These are phyloP conservation scores for Hypericum androsaemum DNA, from an alignment of 345 rosid species.

Conservation along the genomic window DNA sequence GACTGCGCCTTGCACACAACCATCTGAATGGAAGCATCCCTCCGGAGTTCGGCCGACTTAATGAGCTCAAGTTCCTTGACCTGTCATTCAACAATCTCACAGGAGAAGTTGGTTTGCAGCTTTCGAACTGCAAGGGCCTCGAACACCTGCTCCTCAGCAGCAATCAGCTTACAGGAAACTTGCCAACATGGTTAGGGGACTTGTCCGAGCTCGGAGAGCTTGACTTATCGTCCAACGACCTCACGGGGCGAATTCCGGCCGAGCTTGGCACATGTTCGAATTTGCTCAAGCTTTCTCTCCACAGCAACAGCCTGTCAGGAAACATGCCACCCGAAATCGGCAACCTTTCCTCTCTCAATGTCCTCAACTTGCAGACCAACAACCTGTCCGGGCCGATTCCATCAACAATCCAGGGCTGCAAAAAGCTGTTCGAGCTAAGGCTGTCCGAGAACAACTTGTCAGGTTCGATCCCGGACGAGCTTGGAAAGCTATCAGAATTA, in stretches of 20 bases:
- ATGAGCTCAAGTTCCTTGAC: slow-evolving; percentile 53
- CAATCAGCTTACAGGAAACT: slow-evolving; percentile 44
- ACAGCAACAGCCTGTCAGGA: slow-evolving; percentile 51
- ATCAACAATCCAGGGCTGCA: slow-evolving; percentile 50
- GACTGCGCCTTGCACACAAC: slow-evolving; percentile 68
- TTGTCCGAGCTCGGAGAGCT: slow-evolving; percentile 66
- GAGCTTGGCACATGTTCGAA: slow-evolving; percentile 57
- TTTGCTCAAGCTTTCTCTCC: slow-evolving; percentile 62
- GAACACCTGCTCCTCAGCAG: slow-evolving; percentile 54
- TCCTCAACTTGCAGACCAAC: slow-evolving; percentile 62
- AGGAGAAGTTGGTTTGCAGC: slow-evolving; percentile 33
- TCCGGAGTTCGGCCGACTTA: slow-evolving; percentile 46
- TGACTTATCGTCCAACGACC: slow-evolving; percentile 58
- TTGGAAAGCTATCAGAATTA: slow-evolving; percentile 62
- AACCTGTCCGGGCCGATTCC: slow-evolving; percentile 68
- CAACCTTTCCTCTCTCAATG: slow-evolving; percentile 56
- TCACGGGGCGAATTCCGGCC: slow-evolving; percentile 49
- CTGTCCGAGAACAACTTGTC: slow-evolving; percentile 53
- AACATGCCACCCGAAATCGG: slow-evolving; percentile 56
- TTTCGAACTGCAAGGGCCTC: slow-evolving; percentile 38
- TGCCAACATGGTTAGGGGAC: slow-evolving; percentile 74
- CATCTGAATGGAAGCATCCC: slow-evolving; percentile 55
- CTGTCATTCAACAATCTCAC: slow-evolving; percentile 58
- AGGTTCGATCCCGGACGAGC: slow-evolving; percentile 59
- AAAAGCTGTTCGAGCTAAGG: slow-evolving; percentile 66